These are phyloP conservation scores for Orbilia brochopaga DNA, from an alignment of 2,329 filamentous ascomycete genomes.

Conservation along the genomic window DNA sequence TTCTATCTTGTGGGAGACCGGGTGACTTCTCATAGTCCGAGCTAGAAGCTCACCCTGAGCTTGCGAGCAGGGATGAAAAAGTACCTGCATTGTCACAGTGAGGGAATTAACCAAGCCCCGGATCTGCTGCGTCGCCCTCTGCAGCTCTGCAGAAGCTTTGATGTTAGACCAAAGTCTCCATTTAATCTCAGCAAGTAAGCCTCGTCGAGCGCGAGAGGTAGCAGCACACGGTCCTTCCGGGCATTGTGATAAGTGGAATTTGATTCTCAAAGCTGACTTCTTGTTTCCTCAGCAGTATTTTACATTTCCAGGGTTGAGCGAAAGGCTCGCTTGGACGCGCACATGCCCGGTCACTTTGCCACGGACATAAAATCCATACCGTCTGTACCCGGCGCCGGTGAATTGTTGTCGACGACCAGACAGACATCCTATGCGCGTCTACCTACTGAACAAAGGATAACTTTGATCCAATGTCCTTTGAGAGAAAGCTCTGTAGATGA, in stretches of 20 bases:
- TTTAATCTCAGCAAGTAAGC: slow-evolving; percentile 24
- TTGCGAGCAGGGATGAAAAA: background rate
- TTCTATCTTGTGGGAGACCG: background rate
- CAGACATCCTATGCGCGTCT: slow-evolving; percentile 7
- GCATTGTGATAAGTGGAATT: background rate
- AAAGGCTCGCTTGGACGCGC: background rate
- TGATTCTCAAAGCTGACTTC: too few species aligned
- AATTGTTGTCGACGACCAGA: background rate
- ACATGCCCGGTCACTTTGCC: background rate
- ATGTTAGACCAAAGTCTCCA: slow-evolving; percentile 48
- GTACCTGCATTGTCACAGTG: slow-evolving; percentile 42
- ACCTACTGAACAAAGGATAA: too few species aligned
- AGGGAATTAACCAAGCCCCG: slow-evolving; percentile 48
- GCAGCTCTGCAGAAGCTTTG: slow-evolving; percentile 8
- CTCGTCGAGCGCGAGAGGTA: too few species aligned
- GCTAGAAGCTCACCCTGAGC: slow-evolving; percentile 22
- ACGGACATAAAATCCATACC: background rate
- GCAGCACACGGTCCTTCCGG: background rate
- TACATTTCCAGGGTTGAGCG: background rate
- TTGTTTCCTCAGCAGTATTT: too few species aligned
- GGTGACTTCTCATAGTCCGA: slow-evolving; percentile 14
- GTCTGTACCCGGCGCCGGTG: background rate
- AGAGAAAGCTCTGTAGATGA: too few species aligned
- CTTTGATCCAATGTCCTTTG: too few species aligned
- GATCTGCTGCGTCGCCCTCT: slow-evolving; percentile 27